These are phyloP conservation scores for Raphidocelis subcapitata DNA, from an alignment of 139 green algal genomes.

Conservation along the genomic window DNA sequence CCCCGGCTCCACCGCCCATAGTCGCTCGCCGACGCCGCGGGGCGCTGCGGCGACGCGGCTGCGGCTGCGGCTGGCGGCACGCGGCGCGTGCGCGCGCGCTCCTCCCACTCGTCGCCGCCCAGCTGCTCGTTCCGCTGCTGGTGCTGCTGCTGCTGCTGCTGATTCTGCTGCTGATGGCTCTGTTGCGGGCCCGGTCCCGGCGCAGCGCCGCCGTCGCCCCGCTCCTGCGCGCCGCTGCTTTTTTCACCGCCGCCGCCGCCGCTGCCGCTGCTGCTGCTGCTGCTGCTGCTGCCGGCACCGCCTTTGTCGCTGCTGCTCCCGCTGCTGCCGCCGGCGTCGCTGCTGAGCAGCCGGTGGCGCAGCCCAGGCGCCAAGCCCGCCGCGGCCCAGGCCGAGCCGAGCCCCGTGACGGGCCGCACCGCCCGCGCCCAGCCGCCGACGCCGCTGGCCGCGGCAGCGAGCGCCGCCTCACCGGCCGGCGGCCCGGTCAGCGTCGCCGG, in stretches of 20 bases:
- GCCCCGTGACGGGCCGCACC: too few species aligned
- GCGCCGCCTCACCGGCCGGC: too few species aligned
- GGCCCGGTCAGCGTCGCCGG: too few species aligned
- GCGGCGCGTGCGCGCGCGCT: neutral
- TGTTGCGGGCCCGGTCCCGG: neutral
- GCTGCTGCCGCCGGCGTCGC: neutral
- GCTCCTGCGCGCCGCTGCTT: too few species aligned
- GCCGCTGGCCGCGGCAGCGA: too few species aligned
- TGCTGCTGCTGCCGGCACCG: neutral
- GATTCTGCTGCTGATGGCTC: neutral
- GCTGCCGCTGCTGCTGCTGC: neutral
- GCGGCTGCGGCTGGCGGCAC: neutral
- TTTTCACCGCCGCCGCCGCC: neutral
- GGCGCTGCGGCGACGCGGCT: neutral
- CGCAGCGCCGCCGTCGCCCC: neutral
- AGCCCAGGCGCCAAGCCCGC: too few species aligned
- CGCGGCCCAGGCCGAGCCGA: too few species aligned
- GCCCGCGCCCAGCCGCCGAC: too few species aligned
- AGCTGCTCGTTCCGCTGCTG: slow-evolving; percentile 2
- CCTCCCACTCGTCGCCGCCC: neutral
- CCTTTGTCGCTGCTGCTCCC: neutral
- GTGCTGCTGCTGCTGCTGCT: neutral
- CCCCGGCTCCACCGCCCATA: too few species aligned
- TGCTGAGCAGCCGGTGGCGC: too few species aligned
- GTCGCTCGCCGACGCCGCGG: too few species aligned